These are phyloP conservation scores for Pseudonitzschia multistriata DNA, from an alignment of 108 stramenopile genomes.

Conservation along the genomic window DNA sequence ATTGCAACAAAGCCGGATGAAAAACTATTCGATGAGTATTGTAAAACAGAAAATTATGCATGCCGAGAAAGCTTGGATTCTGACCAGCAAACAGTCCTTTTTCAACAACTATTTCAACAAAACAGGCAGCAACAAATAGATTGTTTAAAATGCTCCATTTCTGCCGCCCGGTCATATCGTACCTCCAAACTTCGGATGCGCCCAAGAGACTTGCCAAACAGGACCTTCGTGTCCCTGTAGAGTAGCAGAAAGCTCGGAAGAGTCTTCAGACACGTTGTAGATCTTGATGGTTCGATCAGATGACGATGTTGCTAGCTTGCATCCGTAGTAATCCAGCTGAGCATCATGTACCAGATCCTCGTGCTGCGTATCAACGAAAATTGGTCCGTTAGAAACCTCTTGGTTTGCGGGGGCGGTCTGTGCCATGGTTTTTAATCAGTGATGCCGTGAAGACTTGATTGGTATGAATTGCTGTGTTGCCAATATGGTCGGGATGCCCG, in stretches of 20 bases:
- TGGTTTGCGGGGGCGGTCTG: constrained; percentile 4
- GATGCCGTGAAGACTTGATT: background rate
- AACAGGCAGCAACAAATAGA: background rate
- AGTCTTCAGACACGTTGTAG: constrained; percentile 82
- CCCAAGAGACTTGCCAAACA: constrained; percentile 94
- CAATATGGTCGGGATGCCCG: background rate
- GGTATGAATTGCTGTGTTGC: background rate
- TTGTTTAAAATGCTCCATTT: background rate
- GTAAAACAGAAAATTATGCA: background rate
- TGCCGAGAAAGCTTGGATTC: background rate
- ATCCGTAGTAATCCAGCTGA: constrained; percentile 93
- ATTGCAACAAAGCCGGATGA: background rate
- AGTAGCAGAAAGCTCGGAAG: constrained; percentile 78
- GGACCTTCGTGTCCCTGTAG: constrained; percentile 89
- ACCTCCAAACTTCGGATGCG: constrained; percentile 91
- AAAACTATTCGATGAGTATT: too few relatives aligned
- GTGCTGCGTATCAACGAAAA: constrained; percentile 91
- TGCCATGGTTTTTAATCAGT: constrained; percentile 3
- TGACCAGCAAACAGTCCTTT: background rate
- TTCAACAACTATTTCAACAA: background rate
- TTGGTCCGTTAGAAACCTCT: constrained; percentile 37
- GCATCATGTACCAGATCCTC: constrained; percentile 95
- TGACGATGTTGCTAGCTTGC: constrained; percentile 90
- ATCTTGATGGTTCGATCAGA: constrained; percentile 93
- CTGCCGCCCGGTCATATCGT: background rate